A percentile compares a stretch with the other conserved stretches of the same genome.
These are phyloP conservation scores for Heritiera littoralis DNA, from an alignment of 345 rosid species.

Conservation along the genomic window DNA sequence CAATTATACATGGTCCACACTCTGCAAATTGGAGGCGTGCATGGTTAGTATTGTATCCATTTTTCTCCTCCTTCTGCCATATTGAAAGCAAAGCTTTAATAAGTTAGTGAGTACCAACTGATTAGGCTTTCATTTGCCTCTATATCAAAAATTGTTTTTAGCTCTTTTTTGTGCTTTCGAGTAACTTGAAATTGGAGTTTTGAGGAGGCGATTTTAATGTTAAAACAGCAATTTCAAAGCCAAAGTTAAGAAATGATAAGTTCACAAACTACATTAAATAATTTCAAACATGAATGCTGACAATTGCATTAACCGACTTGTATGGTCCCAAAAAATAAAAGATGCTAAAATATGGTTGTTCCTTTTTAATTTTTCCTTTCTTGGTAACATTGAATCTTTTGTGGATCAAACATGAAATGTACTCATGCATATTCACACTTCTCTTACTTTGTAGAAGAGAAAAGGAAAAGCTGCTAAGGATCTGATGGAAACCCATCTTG, in stretches of 20 bases:
- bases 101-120: not conserved
- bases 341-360: not conserved
- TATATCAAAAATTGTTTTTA: too few relatives aligned
- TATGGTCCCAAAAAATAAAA: not conserved
- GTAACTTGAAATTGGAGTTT: too few relatives aligned
- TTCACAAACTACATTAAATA: not conserved
- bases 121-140: not conserved
- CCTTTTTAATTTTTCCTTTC: not conserved
- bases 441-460: not conserved
- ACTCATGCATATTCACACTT: not conserved
- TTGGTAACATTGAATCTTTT: slow-evolving; percentile 10
- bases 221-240: too few relatives aligned
- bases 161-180: too few relatives aligned
- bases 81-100: slow-evolving; percentile 1
- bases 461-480: slow-evolving; percentile 9
- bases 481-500: slow-evolving; percentile 1
- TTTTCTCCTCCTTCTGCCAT: not conserved
- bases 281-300: not conserved
- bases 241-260: not conserved
- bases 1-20: not conserved
- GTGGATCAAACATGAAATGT: not conserved
- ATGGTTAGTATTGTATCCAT: not conserved
- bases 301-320: not conserved
- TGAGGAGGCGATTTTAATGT: too few relatives aligned
- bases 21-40: slow-evolving; percentile 11